These are phyloP conservation scores for Boletus coccyginus DNA, from an alignment of 768 basidiomycete species.

Conservation along the genomic window DNA sequence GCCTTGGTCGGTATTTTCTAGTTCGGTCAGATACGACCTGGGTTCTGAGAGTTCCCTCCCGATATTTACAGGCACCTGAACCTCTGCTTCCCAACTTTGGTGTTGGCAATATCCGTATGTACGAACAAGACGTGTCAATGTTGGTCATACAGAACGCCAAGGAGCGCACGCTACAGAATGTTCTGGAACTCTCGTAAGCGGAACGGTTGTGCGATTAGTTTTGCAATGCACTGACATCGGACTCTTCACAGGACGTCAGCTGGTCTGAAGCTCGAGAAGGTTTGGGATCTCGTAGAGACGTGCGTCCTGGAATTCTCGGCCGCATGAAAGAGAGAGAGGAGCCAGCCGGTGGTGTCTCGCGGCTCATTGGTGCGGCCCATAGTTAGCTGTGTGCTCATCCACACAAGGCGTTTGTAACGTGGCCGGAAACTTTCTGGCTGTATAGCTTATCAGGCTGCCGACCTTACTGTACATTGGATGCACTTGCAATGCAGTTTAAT, in stretches of 20 bases:
- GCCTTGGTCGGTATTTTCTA: slow-evolving; percentile 12
- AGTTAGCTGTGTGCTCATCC: no score
- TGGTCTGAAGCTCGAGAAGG: slow-evolving; percentile 29
- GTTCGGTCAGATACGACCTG: neutral
- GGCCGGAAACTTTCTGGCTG: no score
- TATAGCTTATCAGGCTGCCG: no score
- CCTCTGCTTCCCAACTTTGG: slow-evolving; percentile 35
- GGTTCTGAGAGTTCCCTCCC: neutral
- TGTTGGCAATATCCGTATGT: slow-evolving; percentile 27
- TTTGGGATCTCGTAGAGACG: slow-evolving; percentile 31
- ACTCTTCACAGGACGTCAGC: slow-evolving; percentile 14
- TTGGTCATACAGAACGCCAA: slow-evolving; percentile 29
- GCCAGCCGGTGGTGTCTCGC: neutral
- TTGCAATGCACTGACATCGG: slow-evolving; percentile 1
- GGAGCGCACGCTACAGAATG: slow-evolving; percentile 32
- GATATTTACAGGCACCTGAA: slow-evolving; percentile 30
- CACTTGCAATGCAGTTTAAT: no score
- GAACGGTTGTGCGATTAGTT: neutral
- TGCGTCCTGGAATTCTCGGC: slow-evolving; percentile 24
- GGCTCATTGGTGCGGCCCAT: neutral
- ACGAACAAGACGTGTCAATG: slow-evolving; percentile 33
- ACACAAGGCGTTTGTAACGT: no score
- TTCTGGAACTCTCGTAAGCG: slow-evolving; percentile 29
- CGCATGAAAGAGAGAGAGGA: slow-evolving; percentile 14
- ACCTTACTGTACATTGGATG: no score